phyloP scores from a whole-genome alignment of 1,284 basidiomycete species.

The Leccinum glutinopallens region DNA sequence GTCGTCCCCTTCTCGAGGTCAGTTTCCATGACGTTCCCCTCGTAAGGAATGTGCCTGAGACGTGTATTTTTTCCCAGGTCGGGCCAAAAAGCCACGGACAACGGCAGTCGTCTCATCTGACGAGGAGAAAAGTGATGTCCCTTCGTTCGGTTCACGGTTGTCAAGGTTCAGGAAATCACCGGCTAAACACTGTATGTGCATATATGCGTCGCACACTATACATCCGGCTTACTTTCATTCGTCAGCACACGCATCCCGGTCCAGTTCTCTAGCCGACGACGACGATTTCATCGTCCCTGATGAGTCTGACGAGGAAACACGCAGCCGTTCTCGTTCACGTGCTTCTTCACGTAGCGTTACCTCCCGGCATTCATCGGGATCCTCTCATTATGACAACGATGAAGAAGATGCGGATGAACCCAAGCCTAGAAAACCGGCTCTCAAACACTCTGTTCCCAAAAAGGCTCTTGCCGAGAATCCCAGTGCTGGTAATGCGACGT shows the following conservation, averaged over 20 bases:
- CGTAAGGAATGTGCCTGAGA: slow-evolving; percentile 18
- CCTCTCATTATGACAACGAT: slow-evolving; percentile 32
- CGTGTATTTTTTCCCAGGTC: slow-evolving; percentile 28
- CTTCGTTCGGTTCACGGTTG: slow-evolving; percentile 58
- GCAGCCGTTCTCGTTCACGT: slow-evolving; percentile 44
- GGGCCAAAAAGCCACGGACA: slow-evolving; percentile 57
- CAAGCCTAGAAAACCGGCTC: slow-evolving; percentile 40
- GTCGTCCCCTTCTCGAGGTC: slow-evolving; percentile 33
- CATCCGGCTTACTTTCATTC: slow-evolving; percentile 9
- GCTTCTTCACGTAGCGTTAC: slow-evolving; percentile 42
- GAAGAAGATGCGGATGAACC: slow-evolving; percentile 36
- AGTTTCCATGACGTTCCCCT: slow-evolving; percentile 25
- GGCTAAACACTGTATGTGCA: slow-evolving; percentile 48
- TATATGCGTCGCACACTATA: neutral
- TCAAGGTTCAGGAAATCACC: slow-evolving; percentile 68
- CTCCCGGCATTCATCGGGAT: slow-evolving; percentile 45
- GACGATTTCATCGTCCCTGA: slow-evolving; percentile 69
- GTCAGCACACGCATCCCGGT: slow-evolving; percentile 38
- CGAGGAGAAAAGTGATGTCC: slow-evolving; percentile 43
- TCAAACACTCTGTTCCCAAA: slow-evolving; percentile 32
- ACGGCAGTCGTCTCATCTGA: slow-evolving; percentile 40
- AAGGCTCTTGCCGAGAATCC: slow-evolving; percentile 30
- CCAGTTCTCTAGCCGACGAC: slow-evolving; percentile 48
- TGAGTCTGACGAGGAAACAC: slow-evolving; percentile 54
- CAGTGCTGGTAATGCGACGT: slow-evolving; percentile 29